phyloP scores from a whole-genome alignment of 2,329 filamentous ascomycete genomes.

The Claviceps arundinis region DNA sequence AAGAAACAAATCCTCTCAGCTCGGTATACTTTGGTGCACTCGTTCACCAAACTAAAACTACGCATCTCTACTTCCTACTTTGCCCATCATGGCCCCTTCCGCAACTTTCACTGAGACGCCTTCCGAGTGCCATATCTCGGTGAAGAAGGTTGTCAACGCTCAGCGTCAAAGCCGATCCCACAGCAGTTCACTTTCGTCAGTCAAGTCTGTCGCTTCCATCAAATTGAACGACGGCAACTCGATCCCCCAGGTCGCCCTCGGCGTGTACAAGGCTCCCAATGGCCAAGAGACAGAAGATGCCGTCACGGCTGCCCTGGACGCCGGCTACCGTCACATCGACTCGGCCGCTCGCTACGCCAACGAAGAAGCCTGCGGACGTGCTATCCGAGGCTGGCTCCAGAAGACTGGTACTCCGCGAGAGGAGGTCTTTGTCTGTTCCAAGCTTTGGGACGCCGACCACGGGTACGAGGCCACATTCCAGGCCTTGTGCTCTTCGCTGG shows the following conservation, averaged over 20 bases:
- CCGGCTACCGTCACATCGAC: slow-evolving; percentile 42
- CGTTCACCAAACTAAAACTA: not conserved
- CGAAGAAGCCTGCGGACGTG: slow-evolving; percentile 55
- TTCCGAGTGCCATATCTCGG: slow-evolving; percentile 17
- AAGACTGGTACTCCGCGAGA: slow-evolving; percentile 50
- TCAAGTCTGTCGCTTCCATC: slow-evolving; percentile 25
- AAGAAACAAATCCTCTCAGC: not conserved
- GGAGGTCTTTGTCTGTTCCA: slow-evolving; percentile 54
- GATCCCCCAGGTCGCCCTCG: slow-evolving; percentile 44
- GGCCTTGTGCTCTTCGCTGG: slow-evolving; percentile 51
- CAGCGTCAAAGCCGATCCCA: slow-evolving; percentile 11
- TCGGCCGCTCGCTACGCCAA: slow-evolving; percentile 47
- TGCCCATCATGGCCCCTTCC: slow-evolving; percentile 21
- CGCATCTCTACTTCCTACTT: not conserved
- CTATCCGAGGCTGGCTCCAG: slow-evolving; percentile 56
- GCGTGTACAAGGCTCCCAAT: slow-evolving; percentile 33
- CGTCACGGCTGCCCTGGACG: slow-evolving; percentile 46
- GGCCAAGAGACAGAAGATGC: slow-evolving; percentile 45
- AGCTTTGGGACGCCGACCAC: slow-evolving; percentile 46
- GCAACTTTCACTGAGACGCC: slow-evolving; percentile 22
- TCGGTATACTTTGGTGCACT: not conserved
- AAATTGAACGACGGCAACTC: slow-evolving; percentile 59
- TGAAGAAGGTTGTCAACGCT: slow-evolving; percentile 14
- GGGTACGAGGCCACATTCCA: slow-evolving; percentile 37
- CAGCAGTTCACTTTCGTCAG: slow-evolving; percentile 14